Evolutionary conservation across 2,329 filamentous ascomycete species (phyloP).

Genomic region (Sporothrix humicola): DNA sequence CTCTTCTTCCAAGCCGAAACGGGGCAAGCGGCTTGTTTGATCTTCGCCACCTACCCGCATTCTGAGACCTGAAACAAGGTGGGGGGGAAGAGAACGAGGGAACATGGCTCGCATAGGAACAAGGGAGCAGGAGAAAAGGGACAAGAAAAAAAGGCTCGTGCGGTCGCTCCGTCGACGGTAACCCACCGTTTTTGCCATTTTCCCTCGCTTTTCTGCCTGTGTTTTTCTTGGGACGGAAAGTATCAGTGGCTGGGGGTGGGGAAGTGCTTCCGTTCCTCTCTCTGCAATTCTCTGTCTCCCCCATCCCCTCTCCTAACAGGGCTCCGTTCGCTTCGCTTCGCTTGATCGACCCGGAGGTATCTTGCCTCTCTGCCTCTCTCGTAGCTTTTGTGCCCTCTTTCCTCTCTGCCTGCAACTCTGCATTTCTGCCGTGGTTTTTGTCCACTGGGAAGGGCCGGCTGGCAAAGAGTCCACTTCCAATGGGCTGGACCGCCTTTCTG

Average conservation of each 20-base stretch:
- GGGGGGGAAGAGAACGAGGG: conserved; percentile 9
- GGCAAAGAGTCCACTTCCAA: background rate
- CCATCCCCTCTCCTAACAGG: background rate
- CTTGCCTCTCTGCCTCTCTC: background rate
- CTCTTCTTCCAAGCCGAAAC: conserved; percentile 33
- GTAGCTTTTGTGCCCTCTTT: background rate
- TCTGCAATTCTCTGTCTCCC: background rate
- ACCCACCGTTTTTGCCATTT: background rate
- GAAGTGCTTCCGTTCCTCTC: background rate
- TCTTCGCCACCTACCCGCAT: conserved; percentile 35
- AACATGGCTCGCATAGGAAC: background rate
- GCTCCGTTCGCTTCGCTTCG: conserved; percentile 11
- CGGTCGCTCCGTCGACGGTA: background rate
- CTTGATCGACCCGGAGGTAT: conserved; percentile 26
- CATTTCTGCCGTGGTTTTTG: conserved; percentile 2
- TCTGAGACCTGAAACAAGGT: conserved; percentile 36
- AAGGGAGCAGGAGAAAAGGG: background rate
- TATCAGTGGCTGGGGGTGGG: background rate
- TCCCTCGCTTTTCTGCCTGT: background rate
- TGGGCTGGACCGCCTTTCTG: background rate
- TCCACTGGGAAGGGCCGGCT: conserved; percentile 6
- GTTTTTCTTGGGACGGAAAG: conserved; percentile 17
- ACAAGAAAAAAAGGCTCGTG: background rate
- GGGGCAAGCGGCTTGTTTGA: conserved; percentile 37
- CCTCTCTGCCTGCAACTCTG: background rate